Percentiles rank a stretch among this genome's conserved stretches.
These are phyloP conservation scores for Eimeria maxima DNA, from an alignment of 169 alveolate genomes.

Conservation along the genomic window DNA sequence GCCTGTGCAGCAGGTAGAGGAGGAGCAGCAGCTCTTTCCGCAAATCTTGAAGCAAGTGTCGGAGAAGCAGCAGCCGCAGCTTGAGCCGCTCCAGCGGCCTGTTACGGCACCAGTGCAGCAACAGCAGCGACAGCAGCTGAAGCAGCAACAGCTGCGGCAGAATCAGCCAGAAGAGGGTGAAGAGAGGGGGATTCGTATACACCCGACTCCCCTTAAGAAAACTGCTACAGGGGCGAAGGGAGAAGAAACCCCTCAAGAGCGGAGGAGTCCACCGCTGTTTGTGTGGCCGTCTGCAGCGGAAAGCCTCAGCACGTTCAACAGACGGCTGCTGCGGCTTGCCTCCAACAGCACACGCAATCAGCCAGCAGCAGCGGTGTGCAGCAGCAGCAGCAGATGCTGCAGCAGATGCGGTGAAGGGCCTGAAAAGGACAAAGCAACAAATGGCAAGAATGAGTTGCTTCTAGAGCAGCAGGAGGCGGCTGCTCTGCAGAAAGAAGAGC, in stretches of 20 bases:
- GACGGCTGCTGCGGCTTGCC: background rate
- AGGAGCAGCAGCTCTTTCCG: background rate
- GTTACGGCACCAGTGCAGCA: no score
- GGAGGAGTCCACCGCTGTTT: background rate
- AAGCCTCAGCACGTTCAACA: background rate
- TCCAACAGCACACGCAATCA: background rate
- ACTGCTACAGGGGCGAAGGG: background rate
- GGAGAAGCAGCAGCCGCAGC: no score
- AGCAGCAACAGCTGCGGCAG: background rate
- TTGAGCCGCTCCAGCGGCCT: no score
- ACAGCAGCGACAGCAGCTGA: background rate
- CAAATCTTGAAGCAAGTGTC: no score
- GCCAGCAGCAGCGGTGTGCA: no score
- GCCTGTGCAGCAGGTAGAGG: background rate
- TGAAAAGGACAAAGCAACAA: background rate
- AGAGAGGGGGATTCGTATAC: background rate
- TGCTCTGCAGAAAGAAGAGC: conserved; percentile 18
- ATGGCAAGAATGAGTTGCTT: background rate
- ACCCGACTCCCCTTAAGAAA: background rate
- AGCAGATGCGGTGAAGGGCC: background rate
- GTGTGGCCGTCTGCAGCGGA: background rate
- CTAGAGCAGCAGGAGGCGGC: conserved; percentile 48
- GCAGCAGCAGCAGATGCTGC: background rate
- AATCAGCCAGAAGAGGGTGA: background rate
- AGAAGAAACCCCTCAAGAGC: background rate